Conservation (phyloP, 2,329 filamentous ascomycete species). For the Juglanconis oblonga region DNA sequence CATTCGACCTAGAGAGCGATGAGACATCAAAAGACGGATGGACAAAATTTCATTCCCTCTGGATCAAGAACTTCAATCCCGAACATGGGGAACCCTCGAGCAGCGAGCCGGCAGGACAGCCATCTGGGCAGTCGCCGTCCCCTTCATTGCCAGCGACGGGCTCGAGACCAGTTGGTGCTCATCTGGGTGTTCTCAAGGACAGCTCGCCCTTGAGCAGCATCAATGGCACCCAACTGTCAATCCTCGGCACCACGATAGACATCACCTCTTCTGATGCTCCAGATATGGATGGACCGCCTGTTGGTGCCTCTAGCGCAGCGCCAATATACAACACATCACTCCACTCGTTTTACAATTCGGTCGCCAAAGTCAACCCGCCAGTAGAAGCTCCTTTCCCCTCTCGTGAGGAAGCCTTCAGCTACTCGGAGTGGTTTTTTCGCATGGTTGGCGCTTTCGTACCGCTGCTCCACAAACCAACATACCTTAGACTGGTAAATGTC, state of each 20-base stretch:
- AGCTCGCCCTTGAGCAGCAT: constrained; percentile 68
- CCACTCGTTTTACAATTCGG: constrained; percentile 64
- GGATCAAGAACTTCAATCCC: constrained; percentile 35
- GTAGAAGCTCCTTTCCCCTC: constrained; percentile 60
- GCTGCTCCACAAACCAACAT: constrained; percentile 72
- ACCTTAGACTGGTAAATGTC: constrained; percentile 61
- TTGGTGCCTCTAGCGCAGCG: constrained; percentile 36
- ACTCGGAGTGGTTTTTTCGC: constrained; percentile 73
- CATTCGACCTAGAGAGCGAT: constrained; percentile 27
- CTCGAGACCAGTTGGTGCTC: constrained; percentile 54
- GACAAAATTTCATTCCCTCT: constrained; percentile 34
- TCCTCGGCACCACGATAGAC: constrained; percentile 78
- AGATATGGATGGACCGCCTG: constrained; percentile 61
- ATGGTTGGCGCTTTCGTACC: constrained; percentile 71
- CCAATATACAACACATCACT: constrained; percentile 70
- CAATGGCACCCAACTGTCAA: constrained; percentile 71
- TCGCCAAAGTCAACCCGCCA: constrained; percentile 57
- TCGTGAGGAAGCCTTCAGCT: constrained; percentile 63
- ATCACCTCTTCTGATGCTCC: constrained; percentile 67
- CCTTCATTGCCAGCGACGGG: constrained; percentile 18
- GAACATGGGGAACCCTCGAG: constrained; percentile 19
- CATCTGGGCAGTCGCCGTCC: not conserved
- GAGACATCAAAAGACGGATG: constrained; percentile 30
- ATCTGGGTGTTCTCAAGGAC: constrained; percentile 63
- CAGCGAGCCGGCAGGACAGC: not conserved